Conservation (phyloP, 2,329 filamentous ascomycete species). For the Trichoderma sp. region DNA sequence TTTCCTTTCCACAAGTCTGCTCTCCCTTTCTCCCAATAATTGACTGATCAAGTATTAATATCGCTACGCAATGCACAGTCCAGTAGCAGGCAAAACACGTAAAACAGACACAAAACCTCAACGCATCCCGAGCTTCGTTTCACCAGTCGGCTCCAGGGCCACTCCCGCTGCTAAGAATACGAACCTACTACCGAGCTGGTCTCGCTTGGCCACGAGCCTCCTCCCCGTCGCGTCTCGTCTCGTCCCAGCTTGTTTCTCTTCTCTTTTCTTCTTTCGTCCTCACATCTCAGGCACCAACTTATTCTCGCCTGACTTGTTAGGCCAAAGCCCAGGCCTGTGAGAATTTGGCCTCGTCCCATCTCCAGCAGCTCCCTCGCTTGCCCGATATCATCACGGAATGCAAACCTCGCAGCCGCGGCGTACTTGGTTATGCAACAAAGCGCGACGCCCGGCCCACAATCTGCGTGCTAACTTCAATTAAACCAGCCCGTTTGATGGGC, state of each 20-base stretch:
- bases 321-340: slow-evolving; percentile 2
- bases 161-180: background rate
- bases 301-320: slow-evolving; percentile 3
- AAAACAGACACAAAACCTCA: background rate
- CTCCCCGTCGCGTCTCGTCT: background rate
- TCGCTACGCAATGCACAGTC: background rate
- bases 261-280: background rate
- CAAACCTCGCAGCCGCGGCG: background rate
- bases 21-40: background rate
- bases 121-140: background rate
- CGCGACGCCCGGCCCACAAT: background rate
- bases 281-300: background rate
- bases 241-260: background rate
- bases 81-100: background rate
- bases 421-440: background rate
- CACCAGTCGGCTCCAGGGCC: background rate
- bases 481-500: background rate
- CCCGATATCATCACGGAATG: background rate
- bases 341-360: slow-evolving; percentile 4
- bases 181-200: background rate
- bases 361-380: background rate
- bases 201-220: background rate
- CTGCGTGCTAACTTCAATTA: background rate
- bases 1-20: background rate
- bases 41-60: background rate